Percentiles rank a stretch among this genome's conserved stretches.
Conservation (phyloP, 1,139 yeast species). For the Candida sp. region DNA sequence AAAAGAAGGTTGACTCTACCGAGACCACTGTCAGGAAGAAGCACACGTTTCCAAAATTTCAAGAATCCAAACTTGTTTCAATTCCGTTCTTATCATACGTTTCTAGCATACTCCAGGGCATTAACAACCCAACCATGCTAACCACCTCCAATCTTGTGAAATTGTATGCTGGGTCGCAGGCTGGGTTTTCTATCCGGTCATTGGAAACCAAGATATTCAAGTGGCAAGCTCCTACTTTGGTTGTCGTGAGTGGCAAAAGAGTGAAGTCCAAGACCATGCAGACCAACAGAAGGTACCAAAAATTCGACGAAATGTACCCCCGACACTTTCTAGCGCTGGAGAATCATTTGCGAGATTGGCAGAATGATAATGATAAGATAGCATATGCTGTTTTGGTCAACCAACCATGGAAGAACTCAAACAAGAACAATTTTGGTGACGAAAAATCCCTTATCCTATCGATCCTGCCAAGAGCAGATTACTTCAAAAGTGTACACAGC, state of each 20-base stretch:
- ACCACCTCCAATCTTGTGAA: slow-evolving; percentile 53
- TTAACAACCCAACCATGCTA: slow-evolving; percentile 23
- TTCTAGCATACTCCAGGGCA: slow-evolving; percentile 30
- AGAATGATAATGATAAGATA: slow-evolving; percentile 42
- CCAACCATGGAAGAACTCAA: slow-evolving; percentile 79
- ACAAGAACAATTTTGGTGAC: slow-evolving; percentile 76
- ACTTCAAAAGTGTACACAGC: slow-evolving; percentile 44
- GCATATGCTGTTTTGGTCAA: slow-evolving; percentile 65
- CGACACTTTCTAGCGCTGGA: slow-evolving; percentile 40
- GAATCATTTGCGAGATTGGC: slow-evolving; percentile 35
- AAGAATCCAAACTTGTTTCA: slow-evolving; percentile 44
- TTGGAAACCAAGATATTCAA: slow-evolving; percentile 84
- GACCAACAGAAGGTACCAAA: slow-evolving; percentile 52
- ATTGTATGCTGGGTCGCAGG: slow-evolving; percentile 72
- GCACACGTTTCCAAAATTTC: slow-evolving; percentile 18
- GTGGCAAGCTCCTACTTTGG: slow-evolving; percentile 87
- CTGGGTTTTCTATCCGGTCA: slow-evolving; percentile 89
- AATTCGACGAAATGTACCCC: slow-evolving; percentile 59
- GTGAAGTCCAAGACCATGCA: slow-evolving; percentile 42
- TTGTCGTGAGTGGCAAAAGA: slow-evolving; percentile 70
- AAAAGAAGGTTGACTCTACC: neutral
- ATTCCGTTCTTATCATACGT: slow-evolving; percentile 45
- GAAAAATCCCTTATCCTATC: slow-evolving; percentile 58
- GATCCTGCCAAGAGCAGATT: slow-evolving; percentile 66
- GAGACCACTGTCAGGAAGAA: slow-evolving; percentile 3